These are phyloP conservation scores for Saitozyma podzolica DNA, from an alignment of 768 basidiomycete species.

Conservation along the genomic window DNA sequence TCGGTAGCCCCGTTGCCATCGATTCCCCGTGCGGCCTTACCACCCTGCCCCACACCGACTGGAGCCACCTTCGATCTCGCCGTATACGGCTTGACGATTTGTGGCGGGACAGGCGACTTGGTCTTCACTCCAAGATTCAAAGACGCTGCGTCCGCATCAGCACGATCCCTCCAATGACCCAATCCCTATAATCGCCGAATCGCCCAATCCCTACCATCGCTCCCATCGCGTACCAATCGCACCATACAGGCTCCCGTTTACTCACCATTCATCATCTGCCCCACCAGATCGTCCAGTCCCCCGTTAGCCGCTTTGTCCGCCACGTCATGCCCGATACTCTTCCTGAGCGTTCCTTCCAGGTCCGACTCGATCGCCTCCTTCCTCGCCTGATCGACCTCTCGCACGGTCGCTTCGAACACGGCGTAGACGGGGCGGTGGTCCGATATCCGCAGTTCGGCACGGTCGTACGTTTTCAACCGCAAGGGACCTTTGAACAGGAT, in stretches of 20 bases:
- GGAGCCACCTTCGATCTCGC: not conserved
- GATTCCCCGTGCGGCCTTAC: too few relatives aligned
- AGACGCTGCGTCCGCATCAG: not conserved
- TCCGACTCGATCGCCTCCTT: conserved; percentile 60
- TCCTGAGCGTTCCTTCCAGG: conserved; percentile 22
- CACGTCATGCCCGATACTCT: conserved; percentile 1
- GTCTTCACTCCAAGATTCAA: not conserved
- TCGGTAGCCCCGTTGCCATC: too few relatives aligned
- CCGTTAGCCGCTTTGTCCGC: conserved; percentile 1
- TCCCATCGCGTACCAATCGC: conserved; percentile 1
- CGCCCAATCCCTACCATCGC: conserved; percentile 17
- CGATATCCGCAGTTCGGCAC: conserved; percentile 83
- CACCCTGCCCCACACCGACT: not conserved
- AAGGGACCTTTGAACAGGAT: conserved; percentile 74
- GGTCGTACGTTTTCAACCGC: conserved; percentile 69
- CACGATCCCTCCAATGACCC: not conserved
- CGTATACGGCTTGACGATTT: not conserved
- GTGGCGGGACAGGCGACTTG: not conserved
- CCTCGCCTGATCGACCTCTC: conserved; percentile 75
- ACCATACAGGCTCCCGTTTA: not conserved
- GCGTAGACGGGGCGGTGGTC: conserved; percentile 96
- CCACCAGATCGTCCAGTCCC: conserved; percentile 23
- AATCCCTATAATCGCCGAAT: not conserved
- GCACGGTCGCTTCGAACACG: conserved; percentile 73
- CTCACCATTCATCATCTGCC: conserved; percentile 14